Conservation (phyloP, 805 yeast genomes). For the Candida awuae region DNA sequence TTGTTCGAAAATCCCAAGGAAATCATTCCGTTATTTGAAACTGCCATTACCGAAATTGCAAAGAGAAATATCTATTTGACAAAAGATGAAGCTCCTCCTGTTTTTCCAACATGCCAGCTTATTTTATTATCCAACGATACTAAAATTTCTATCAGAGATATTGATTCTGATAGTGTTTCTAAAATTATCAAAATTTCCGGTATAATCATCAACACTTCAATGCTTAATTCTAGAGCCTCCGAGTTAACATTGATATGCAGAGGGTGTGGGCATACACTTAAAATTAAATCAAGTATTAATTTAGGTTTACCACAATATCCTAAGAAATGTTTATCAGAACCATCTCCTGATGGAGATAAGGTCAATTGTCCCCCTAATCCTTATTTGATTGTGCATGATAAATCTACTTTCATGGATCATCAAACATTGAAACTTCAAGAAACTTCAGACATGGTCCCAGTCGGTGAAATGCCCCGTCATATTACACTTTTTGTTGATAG, state of each 20-base stretch:
- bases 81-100: conserved; percentile 40
- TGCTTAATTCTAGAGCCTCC: conserved; percentile 81
- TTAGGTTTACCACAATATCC: conserved; percentile 69
- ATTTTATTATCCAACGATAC: conserved; percentile 67
- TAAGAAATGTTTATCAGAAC: conserved; percentile 51
- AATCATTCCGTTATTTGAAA: conserved; percentile 78
- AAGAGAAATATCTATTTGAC: conserved; percentile 53
- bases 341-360: conserved; percentile 41
- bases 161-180: conserved; percentile 82
- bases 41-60: conserved; percentile 79
- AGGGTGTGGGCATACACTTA: conserved; percentile 73
- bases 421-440: conserved; percentile 92
- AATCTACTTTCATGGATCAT: conserved; percentile 89
- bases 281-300: conserved; percentile 52
- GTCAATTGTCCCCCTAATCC: conserved; percentile 85
- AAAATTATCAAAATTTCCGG: conserved; percentile 89
- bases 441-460: conserved; percentile 97
- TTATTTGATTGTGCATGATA: conserved; percentile 86
- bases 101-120: conserved; percentile 78
- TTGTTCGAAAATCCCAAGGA: conserved; percentile 82
- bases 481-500: conserved; percentile 82
- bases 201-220: conserved; percentile 84
- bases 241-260: conserved; percentile 79
- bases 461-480: conserved; percentile 98
- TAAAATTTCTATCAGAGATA: conserved; percentile 64